Conservation (phyloP, 2,329 filamentous ascomycete genomes). For the Grosmannia penicillata region DNA sequence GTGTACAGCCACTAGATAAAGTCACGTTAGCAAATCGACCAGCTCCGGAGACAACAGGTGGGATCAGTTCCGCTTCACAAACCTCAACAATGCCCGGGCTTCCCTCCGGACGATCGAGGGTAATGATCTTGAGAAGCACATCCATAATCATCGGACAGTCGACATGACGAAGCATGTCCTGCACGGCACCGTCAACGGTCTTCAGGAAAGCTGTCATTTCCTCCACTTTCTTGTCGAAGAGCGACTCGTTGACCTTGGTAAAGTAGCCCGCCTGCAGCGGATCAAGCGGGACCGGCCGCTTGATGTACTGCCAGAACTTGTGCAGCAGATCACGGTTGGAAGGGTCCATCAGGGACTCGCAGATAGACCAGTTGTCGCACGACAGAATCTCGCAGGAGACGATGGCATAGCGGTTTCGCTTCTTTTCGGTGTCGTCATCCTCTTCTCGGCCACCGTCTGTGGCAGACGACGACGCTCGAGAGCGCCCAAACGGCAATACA, state of each 20-base stretch:
- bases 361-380: slow-evolving; percentile 93
- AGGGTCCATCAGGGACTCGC: slow-evolving; percentile 70
- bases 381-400: slow-evolving; percentile 86
- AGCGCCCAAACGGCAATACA: slow-evolving; percentile 32
- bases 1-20: slow-evolving; percentile 67
- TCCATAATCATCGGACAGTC: slow-evolving; percentile 99
- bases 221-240: slow-evolving; percentile 94
- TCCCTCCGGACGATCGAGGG: slow-evolving; percentile 79
- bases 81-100: slow-evolving; percentile 90
- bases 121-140: slow-evolving; percentile 89
- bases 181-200: slow-evolving; percentile 64
- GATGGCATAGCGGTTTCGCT: slow-evolving; percentile 85
- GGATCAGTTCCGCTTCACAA: not conserved
- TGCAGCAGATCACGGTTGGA: slow-evolving; percentile 56
- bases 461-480: slow-evolving; percentile 36
- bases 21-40: too few relatives aligned
- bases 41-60: not conserved
- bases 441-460: slow-evolving; percentile 32
- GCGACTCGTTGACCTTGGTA: slow-evolving; percentile 95
- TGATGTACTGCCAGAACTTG: slow-evolving; percentile 84
- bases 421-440: slow-evolving; percentile 72
- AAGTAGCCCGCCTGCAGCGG: slow-evolving; percentile 94
- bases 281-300: slow-evolving; percentile 71
- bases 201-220: slow-evolving; percentile 91
- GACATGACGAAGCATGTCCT: slow-evolving; percentile 80